Conservation (phyloP, 176 grass and related monocot species). For the Areca catechu region DNA sequence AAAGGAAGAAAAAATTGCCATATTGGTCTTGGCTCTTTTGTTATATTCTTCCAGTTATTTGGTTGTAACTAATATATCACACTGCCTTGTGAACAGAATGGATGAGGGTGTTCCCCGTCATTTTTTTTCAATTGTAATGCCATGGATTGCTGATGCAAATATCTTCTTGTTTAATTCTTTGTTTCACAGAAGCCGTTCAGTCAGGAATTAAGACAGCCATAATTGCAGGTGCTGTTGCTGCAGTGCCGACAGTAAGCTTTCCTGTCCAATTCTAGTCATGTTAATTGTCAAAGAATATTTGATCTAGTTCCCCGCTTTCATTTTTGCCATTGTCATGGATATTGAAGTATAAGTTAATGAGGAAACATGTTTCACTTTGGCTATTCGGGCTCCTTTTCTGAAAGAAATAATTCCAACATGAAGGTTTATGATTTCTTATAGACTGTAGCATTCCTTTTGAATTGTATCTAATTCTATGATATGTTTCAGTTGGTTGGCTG, state of each 20-base stretch:
- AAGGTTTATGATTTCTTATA: slow-evolving; percentile 1
- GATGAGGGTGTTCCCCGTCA: too few species aligned
- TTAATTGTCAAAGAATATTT: too few species aligned
- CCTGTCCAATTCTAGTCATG: not conserved
- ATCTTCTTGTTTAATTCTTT: slow-evolving; percentile 5
- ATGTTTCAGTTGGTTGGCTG: slow-evolving; percentile 66
- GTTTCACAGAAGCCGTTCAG: slow-evolving; percentile 49
- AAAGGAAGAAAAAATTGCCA: too few species aligned
- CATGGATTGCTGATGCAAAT: too few species aligned
- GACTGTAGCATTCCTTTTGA: slow-evolving; percentile 14
- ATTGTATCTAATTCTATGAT: slow-evolving; percentile 4
- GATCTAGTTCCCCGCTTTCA: not conserved
- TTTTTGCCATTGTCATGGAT: not conserved
- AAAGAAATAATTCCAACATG: not conserved
- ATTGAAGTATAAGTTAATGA: not conserved
- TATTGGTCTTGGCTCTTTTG: not conserved
- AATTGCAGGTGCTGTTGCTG: slow-evolving; percentile 41
- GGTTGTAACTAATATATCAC: too few species aligned
- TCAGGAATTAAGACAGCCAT: slow-evolving; percentile 60
- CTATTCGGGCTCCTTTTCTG: slow-evolving; percentile 1
- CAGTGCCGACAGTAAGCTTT: slow-evolving; percentile 55
- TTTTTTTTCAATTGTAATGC: too few species aligned
- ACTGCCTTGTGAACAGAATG: too few species aligned
- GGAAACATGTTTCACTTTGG: not conserved
- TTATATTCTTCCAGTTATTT: too few species aligned